These are phyloP conservation scores for Plicaturopsis crispa DNA, from an alignment of 768 basidiomycete species.

Conservation along the genomic window DNA sequence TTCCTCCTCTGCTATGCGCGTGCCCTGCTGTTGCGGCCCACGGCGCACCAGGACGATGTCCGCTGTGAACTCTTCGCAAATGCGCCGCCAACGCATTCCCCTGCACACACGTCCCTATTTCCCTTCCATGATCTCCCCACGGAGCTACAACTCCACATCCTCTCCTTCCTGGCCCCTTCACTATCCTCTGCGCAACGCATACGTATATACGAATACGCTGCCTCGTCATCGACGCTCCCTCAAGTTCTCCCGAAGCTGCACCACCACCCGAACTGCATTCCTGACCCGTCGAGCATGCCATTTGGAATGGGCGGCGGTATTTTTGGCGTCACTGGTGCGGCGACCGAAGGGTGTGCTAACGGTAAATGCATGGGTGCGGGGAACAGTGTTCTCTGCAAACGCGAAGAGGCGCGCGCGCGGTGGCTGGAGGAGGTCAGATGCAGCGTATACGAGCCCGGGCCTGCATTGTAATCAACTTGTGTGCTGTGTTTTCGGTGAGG, in stretches of 20 bases:
- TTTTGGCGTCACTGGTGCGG: no score
- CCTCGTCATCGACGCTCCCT: constrained; percentile 37
- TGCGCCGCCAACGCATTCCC: constrained; percentile 4
- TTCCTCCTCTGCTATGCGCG: constrained; percentile 43
- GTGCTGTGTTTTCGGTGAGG: no score
- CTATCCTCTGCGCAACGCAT: constrained; percentile 49
- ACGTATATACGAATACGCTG: constrained; percentile 45
- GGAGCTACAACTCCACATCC: constrained; percentile 50
- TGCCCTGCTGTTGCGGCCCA: constrained; percentile 36
- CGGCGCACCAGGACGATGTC: background rate
- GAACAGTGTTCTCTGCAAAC: constrained; percentile 29
- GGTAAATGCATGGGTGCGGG: constrained; percentile 32
- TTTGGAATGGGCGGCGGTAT: constrained; percentile 16
- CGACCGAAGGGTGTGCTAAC: constrained; percentile 22
- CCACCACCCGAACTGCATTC: constrained; percentile 15
- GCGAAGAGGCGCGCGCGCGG: constrained; percentile 32
- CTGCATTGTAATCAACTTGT: background rate
- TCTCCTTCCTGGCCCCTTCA: constrained; percentile 49
- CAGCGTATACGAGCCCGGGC: constrained; percentile 29
- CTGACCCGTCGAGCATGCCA: constrained; percentile 27
- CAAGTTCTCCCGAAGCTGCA: constrained; percentile 16
- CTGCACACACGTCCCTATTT: constrained; percentile 15
- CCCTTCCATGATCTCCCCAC: constrained; percentile 39
- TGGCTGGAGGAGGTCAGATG: constrained; percentile 45
- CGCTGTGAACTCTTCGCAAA: no score